Percentiles rank a stretch among this genome's conserved stretches.
Conservation (phyloP, 176 grass and related monocot species). For the Eleusine coracana region DNA sequence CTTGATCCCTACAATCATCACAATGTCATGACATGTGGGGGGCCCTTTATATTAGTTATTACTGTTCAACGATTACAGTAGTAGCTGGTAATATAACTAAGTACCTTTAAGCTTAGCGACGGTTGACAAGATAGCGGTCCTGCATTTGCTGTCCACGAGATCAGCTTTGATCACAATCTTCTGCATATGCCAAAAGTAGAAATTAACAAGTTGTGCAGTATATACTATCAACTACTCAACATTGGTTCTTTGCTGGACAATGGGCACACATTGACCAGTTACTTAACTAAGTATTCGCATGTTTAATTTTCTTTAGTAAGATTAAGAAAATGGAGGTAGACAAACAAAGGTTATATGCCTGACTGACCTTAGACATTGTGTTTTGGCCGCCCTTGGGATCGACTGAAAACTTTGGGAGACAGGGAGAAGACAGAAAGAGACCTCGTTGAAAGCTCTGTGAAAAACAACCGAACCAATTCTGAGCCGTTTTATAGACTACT, state of each 20-base stretch:
- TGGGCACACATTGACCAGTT: no score
- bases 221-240: not conserved
- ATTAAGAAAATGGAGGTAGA: not conserved
- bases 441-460: not conserved
- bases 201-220: not conserved
- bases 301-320: not conserved
- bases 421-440: not conserved
- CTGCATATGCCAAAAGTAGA: slow-evolving; percentile 16
- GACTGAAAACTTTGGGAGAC: not conserved
- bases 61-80: not conserved
- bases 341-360: no score
- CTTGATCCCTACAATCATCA: slow-evolving; percentile 37
- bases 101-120: slow-evolving; percentile 36
- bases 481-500: not conserved
- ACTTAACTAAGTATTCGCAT: not conserved
- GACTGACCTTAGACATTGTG: slow-evolving; percentile 30
- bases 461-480: not conserved
- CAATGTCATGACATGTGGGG: not conserved
- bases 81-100: not conserved
- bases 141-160: slow-evolving; percentile 17
- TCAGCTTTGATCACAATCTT: slow-evolving; percentile 44
- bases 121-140: slow-evolving; percentile 4
- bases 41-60: not conserved
- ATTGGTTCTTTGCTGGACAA: not conserved
- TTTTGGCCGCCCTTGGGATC: not conserved